These are phyloP conservation scores for Suillus variegatus DNA, from an alignment of 768 basidiomycete genomes.

Conservation along the genomic window DNA sequence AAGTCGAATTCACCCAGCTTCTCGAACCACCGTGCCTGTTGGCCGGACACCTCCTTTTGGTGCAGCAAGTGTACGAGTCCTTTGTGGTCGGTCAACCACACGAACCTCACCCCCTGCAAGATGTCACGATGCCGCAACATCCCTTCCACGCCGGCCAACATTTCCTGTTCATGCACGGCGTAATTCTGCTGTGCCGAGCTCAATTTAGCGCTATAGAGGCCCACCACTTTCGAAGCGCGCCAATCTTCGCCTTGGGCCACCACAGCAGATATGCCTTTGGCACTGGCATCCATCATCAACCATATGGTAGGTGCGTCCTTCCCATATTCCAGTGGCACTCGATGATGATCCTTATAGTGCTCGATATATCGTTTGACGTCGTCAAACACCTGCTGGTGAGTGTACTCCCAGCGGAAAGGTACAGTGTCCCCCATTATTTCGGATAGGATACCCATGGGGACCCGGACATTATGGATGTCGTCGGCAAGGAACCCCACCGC, in stretches of 20 bases:
- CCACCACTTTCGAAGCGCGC: neutral
- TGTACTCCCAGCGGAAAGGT: too few relatives aligned
- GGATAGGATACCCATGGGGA: neutral
- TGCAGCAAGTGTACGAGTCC: constrained; percentile 28
- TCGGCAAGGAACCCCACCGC: too few relatives aligned
- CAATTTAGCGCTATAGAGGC: constrained; percentile 23
- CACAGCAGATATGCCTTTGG: accelerated
- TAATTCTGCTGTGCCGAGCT: constrained; percentile 41
- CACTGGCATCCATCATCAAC: neutral
- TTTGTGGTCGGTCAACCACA: constrained; percentile 31
- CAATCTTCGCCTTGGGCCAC: neutral
- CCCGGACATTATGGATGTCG: neutral
- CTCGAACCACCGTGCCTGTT: too few relatives aligned
- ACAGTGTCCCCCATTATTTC: too few relatives aligned
- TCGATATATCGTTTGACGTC: too few relatives aligned
- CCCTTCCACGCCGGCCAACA: constrained; percentile 37
- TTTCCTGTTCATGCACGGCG: constrained; percentile 39
- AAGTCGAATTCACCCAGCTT: too few relatives aligned
- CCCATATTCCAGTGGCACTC: neutral
- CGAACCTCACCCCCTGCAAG: constrained; percentile 28
- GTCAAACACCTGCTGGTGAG: too few relatives aligned
- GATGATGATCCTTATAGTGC: too few relatives aligned
- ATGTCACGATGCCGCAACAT: constrained; percentile 19
- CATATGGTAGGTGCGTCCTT: accelerated
- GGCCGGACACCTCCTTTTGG: constrained; percentile 23